Evolutionary conservation across 139 green algal species (phyloP).

Genomic region (Astrephomene gubernaculifera): DNA sequence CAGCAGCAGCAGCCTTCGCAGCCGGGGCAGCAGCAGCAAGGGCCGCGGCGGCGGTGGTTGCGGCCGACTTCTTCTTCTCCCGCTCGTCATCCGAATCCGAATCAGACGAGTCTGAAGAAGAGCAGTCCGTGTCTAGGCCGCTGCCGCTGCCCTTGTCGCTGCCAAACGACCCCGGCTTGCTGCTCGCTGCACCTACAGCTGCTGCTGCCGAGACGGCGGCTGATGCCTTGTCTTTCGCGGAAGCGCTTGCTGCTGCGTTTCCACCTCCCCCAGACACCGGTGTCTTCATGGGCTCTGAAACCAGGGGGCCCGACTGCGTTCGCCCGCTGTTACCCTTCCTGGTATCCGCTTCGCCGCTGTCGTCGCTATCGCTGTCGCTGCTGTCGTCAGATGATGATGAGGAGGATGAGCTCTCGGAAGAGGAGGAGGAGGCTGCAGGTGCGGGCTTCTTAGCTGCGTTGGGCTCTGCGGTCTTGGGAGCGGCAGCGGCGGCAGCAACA

Average conservation of each 20-base stretch:
- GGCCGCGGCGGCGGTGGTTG: no score
- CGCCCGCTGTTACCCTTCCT: no score
- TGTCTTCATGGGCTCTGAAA: slow-evolving; percentile 7
- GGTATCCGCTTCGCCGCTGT: neutral
- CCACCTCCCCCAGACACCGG: neutral
- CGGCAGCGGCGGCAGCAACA: neutral
- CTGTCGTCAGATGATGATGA: neutral
- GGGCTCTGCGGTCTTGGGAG: neutral
- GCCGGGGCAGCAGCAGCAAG: no score
- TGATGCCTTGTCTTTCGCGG: no score
- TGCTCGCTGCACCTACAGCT: neutral
- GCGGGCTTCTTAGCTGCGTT: neutral
- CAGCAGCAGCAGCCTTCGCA: neutral
- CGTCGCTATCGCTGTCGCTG: slow-evolving; percentile 17
- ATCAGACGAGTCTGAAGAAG: neutral
- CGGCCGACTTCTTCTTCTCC: no score
- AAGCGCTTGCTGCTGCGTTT: no score
- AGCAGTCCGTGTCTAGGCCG: neutral
- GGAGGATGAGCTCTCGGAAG: no score
- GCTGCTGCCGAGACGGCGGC: neutral
- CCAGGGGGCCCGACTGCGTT: neutral
- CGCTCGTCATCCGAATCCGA: no score
- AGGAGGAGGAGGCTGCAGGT: no score
- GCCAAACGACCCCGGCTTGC: neutral
- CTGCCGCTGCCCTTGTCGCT: slow-evolving; percentile 13